Evolutionary conservation across 768 basidiomycete species (phyloP).

Genomic region (Agrocybe praecox): DNA sequence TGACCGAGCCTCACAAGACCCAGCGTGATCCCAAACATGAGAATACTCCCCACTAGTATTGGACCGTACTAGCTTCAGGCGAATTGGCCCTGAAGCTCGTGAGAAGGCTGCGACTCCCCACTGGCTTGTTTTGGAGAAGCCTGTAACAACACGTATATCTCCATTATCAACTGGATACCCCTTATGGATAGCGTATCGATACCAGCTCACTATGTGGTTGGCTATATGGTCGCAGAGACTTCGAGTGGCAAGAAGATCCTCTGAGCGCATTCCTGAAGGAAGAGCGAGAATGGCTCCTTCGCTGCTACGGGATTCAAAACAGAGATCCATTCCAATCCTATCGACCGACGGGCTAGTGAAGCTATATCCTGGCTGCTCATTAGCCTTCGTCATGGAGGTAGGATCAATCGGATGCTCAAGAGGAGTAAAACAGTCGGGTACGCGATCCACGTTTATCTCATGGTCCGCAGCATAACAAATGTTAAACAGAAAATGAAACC

Average conservation of each 20-base stretch:
- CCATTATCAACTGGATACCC: not conserved
- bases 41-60: not conserved
- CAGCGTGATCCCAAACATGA: not conserved
- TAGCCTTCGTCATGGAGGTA: not conserved
- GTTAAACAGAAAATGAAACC: constrained; percentile 20
- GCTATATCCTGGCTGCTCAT: not conserved
- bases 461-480: constrained; percentile 13
- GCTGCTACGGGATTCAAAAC: not conserved
- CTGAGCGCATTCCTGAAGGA: not conserved
- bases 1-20: not conserved
- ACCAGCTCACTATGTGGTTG: not conserved
- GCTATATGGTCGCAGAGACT: not conserved
- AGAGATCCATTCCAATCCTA: not conserved
- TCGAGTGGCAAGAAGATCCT: not conserved
- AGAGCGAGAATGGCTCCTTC: not conserved
- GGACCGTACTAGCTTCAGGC: not conserved
- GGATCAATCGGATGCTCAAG: not conserved
- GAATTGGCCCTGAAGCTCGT: not conserved
- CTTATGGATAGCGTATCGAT: not conserved
- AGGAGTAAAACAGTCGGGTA: constrained; percentile 6
- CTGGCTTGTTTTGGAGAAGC: not conserved
- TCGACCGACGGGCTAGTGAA: not conserved
- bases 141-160: not conserved
- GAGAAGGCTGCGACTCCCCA: not conserved
- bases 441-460: constrained; percentile 12